phyloP scores from a whole-genome alignment of 2,329 filamentous ascomycete species.

The Xylaria sp. region DNA sequence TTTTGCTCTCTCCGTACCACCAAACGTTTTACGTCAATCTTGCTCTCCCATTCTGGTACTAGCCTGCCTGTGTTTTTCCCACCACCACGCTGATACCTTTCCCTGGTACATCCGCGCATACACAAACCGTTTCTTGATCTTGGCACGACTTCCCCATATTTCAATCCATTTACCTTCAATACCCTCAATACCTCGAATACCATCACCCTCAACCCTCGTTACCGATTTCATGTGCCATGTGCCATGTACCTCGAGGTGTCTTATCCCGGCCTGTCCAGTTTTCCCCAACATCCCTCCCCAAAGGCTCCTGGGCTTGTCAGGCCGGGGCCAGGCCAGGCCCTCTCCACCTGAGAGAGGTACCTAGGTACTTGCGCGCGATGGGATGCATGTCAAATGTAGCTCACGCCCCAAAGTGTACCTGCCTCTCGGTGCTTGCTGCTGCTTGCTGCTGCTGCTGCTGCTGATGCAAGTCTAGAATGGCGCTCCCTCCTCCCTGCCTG shows the following conservation, averaged over 20 bases:
- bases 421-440: conserved; percentile 31
- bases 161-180: conserved; percentile 13
- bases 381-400: conserved; percentile 24
- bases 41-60: conserved; percentile 28
- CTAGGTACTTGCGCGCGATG: conserved; percentile 11
- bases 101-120: conserved; percentile 7
- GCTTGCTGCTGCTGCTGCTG: conserved; percentile 15
- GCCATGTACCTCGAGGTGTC: not conserved
- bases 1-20: conserved; percentile 29
- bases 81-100: conserved; percentile 13
- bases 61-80: conserved; percentile 16
- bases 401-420: conserved; percentile 34
- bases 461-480: conserved; percentile 25
- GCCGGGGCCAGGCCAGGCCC: too few relatives aligned
- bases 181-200: not conserved
- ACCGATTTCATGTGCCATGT: not conserved
- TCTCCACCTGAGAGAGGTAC: conserved; percentile 32
- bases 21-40: conserved; percentile 28
- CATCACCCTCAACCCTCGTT: not conserved
- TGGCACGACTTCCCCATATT: conserved; percentile 21
- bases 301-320: conserved; percentile 21
- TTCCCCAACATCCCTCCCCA: not conserved
- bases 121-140: conserved; percentile 17
- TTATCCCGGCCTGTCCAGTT: conserved; percentile 13
- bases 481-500: conserved; percentile 25